These are phyloP conservation scores for Talaromyces nanjingensis DNA, from an alignment of 495 filamentous ascomycete genomes.

Conservation along the genomic window DNA sequence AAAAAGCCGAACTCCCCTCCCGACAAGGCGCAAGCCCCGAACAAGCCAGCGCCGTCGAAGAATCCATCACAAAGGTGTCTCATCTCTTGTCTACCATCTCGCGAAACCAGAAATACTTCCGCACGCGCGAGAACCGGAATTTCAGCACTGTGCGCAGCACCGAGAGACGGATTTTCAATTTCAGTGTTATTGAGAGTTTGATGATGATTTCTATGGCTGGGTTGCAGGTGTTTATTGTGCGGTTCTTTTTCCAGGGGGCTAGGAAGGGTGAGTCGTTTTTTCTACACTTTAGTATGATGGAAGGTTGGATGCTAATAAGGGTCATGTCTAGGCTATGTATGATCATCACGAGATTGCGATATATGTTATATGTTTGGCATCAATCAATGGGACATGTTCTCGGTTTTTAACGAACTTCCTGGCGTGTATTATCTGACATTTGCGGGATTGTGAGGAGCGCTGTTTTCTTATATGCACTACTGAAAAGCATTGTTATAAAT, in stretches of 20 bases:
- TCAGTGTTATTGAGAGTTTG: constrained; percentile 83
- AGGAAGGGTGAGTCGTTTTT: constrained; percentile 51
- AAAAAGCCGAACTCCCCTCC: constrained; percentile 70
- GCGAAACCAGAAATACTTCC: constrained; percentile 98
- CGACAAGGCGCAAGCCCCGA: constrained; percentile 89
- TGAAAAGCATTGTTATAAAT: not conserved
- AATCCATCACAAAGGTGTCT: constrained; percentile 93
- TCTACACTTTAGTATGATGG: not conserved
- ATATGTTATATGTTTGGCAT: constrained; percentile 1
- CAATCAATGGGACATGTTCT: not conserved
- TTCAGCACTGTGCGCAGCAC: constrained; percentile 97
- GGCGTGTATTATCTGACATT: not conserved
- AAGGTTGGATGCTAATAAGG: not conserved
- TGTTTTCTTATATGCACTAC: not conserved
- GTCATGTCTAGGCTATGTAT: constrained; percentile 31
- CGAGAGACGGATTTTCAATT: constrained; percentile 92
- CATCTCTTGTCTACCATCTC: constrained; percentile 92
- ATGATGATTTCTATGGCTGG: constrained; percentile 96
- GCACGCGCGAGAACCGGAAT: constrained; percentile 96
- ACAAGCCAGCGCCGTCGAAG: constrained; percentile 84
- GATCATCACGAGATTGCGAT: constrained; percentile 25
- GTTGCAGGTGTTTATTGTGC: constrained; percentile 94
- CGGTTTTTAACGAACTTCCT: not conserved
- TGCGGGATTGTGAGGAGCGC: not conserved
- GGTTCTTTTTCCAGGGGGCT: constrained; percentile 97